Evolutionary conservation across 2,329 filamentous ascomycete species (phyloP), one percentile per base, ranked within the genome.

Genomic region (Fusarium begoniae): DNA sequence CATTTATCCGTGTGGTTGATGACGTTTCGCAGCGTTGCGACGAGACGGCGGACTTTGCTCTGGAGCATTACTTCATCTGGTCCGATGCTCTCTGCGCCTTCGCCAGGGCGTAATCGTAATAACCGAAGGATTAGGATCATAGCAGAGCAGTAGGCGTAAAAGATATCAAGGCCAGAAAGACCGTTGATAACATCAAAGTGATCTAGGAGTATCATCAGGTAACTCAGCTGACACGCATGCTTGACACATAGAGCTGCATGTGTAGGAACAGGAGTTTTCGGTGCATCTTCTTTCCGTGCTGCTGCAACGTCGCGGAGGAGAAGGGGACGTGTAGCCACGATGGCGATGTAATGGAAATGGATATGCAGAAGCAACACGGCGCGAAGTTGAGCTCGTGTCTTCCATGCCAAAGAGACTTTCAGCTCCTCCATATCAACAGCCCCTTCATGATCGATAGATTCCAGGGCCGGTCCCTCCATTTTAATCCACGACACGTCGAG

Each of bases 131-230:
- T 75, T 0, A 75, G 15, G 0, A 80, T 74, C 79, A 83, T 82
- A 4, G 77, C 77, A 4, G 80, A 78, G 48, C 79, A 82, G 64
- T 82, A 82, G 40, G 79, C 76, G 57, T 83, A 83, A 41, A 82
- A 83, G 5, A 82, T 74, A 37, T 83, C 82, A 1, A 82, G 72
- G 4, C 80, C 80, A 2, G 81, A 81, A 13, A 81, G 70, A 3
- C 82, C 81, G 54, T 82, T 80, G 12, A 83, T 56, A 2, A 81
- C 74, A 26, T 78, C 73, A 44, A 82, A 81, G 8, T 74, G 75
- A 41, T 81, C 78, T 0, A 83, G 77, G 2, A 83, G 73, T 20
- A 82, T 74, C 50, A 80, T 75, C 0, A 82, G 66, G 11, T 77
- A 77, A 28, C 79, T 75, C 44, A 83, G 69, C 50, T 82, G 81